Evolutionary conservation across 139 green algal genomes (phyloP), one percentile per base, ranked within the genome.

Genomic region (Chlamydomonas eustigma): DNA sequence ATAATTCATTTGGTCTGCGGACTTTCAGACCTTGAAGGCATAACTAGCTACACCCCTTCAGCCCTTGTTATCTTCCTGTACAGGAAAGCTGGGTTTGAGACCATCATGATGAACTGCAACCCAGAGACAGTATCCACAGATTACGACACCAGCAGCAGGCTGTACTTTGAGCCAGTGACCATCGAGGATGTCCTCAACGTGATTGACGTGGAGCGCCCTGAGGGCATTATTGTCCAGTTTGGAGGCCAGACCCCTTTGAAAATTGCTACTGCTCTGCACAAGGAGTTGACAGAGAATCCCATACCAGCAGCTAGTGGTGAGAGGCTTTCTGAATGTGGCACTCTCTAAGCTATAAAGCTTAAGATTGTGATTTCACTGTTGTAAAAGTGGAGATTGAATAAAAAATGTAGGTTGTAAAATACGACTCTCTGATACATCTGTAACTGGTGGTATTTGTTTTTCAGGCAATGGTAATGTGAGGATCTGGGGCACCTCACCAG

Each of bases 91-190:
- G 92, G 95, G 22, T 99, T 91, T 80, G 96, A 99, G 83, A 99
- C 96, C 35, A 99, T 99, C 88, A 99, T 99, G 96, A 96, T 99
- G 93, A 99, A 99, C 89, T 93, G 84, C 86, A 99, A 99, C 89
- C 96, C 96, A 0, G 96, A 99, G 90, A 99, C 96, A 2, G 96
- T 99, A 31, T 96, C 91, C 30, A 97, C 93, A 8, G 96, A 99
- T 85, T 99, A 99, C 78, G 96, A 99, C 91, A 99, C 96, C 77
- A 94, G 84, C 63, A 92, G 88, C 81, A 90, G 96, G 64, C 92
- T 99, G 24, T 99, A 99, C 91, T 99, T 99, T 75, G 96, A 99
- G 90, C 95, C 95, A 22, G 86, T 98, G 64, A 98, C 94, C 1
- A 74, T 95, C 0, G 91, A 96, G 87, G 94, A 98, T 75, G 95